A percentile compares a stretch with the other conserved stretches of the same genome.
Conservation (phyloP, 2,329 filamentous ascomycete species). For the Parastagonospora nodorum region DNA sequence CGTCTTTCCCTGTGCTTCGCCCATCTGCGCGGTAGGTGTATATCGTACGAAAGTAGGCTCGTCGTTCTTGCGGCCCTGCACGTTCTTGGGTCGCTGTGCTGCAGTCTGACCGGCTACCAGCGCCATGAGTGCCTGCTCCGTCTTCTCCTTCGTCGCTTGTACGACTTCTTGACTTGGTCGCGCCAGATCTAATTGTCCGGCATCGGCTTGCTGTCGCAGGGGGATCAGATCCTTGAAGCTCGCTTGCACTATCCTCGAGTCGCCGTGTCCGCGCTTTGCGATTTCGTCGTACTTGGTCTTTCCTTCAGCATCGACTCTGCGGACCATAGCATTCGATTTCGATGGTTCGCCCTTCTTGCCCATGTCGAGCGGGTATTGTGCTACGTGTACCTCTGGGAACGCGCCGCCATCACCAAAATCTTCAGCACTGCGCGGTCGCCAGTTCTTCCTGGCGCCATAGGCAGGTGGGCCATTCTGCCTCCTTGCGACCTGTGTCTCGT, state of each 20-base stretch:
- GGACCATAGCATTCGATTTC: constrained; percentile 83
- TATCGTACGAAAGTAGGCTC: constrained; percentile 95
- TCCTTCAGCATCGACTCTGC: constrained; percentile 88
- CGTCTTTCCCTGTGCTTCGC: constrained; percentile 81
- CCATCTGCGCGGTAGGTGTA: constrained; percentile 96
- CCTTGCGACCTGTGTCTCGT: constrained; percentile 78
- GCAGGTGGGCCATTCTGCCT: constrained; percentile 81
- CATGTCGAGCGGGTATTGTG: constrained; percentile 96
- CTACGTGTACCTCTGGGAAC: constrained; percentile 90
- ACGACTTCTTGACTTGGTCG: constrained; percentile 86
- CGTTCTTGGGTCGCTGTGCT: constrained; percentile 94
- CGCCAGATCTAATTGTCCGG: constrained; percentile 86
- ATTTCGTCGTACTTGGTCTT: constrained; percentile 98
- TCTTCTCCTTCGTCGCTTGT: constrained; percentile 81
- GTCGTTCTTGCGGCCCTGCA: constrained; percentile 77
- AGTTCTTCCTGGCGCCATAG: constrained; percentile 85
- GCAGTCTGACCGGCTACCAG: constrained; percentile 85
- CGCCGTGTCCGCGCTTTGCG: constrained; percentile 83
- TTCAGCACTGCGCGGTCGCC: constrained; percentile 85
- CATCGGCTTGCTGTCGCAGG: constrained; percentile 87
- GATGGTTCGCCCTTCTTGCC: constrained; percentile 68
- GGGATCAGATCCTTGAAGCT: constrained; percentile 98
- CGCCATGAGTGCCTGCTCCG: constrained; percentile 80
- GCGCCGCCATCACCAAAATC: constrained; percentile 97
- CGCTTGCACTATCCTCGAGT: constrained; percentile 84